Conservation (phyloP, 1,139 yeast genomes). For the Cylindricascospora bacillispora region DNA sequence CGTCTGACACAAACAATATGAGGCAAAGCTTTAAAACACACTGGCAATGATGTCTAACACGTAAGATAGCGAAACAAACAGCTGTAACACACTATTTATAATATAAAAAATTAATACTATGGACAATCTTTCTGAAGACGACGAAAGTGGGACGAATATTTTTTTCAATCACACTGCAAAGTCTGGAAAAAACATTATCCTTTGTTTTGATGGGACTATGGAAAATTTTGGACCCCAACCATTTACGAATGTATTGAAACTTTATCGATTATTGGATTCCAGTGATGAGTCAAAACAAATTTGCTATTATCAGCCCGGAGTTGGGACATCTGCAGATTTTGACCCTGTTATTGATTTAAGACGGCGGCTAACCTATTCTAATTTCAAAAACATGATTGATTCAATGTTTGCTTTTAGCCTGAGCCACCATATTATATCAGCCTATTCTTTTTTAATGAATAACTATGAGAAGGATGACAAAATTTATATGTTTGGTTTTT, state of each 20-base stretch:
- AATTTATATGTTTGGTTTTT: conserved; percentile 46
- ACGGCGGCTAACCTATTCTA: conserved; percentile 12
- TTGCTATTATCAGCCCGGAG: conserved; percentile 57
- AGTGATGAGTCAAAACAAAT: conserved; percentile 30
- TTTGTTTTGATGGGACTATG: conserved; percentile 55
- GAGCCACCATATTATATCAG: conserved; percentile 42
- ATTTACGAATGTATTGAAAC: conserved; percentile 41
- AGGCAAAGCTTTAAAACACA: no score
- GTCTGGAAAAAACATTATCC: conserved; percentile 31
- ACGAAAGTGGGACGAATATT: no score
- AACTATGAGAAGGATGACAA: conserved; percentile 37
- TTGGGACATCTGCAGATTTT: conserved; percentile 39
- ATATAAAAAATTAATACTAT: no score
- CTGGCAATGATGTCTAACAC: no score
- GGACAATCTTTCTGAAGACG: no score
- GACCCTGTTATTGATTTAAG: conserved; percentile 25
- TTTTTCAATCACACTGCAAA: no score
- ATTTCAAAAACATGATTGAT: conserved; percentile 29
- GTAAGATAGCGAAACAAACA: no score
- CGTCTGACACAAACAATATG: no score
- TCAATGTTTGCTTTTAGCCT: conserved; percentile 41
- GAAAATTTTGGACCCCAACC: conserved; percentile 46
- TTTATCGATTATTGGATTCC: conserved; percentile 41
- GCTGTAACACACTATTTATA: no score
- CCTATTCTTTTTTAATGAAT: conserved; percentile 40